Conservation (phyloP, 148 eudicot species). For the Rhododendron ovatum region DNA sequence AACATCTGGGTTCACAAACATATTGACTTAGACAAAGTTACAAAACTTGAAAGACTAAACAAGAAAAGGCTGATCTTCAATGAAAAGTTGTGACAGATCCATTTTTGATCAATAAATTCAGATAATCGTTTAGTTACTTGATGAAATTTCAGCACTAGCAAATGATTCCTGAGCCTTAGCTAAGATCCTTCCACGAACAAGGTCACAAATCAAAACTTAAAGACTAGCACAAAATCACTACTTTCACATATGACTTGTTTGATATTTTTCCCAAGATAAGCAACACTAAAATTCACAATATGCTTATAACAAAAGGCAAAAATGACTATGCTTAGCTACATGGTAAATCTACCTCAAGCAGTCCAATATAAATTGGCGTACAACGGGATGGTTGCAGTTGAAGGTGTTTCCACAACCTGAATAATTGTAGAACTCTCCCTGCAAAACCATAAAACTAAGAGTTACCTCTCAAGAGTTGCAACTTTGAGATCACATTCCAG, state of each 20-base stretch:
- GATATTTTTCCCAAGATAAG: slow-evolving; percentile 5
- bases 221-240: not conserved
- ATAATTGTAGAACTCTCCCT: slow-evolving; percentile 96
- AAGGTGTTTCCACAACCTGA: slow-evolving; percentile 99
- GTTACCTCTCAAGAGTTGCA: not conserved
- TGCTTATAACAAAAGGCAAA: not conserved
- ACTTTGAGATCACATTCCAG: no score
- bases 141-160: not conserved
- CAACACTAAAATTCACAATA: not conserved
- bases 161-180: not conserved
- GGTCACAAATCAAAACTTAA: not conserved
- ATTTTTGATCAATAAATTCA: not conserved
- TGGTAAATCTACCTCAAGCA: slow-evolving; percentile 63
- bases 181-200: not conserved
- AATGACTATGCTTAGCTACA: not conserved
- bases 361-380: slow-evolving; percentile 90
- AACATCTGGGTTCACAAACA: not conserved
- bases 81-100: not conserved
- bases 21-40: not conserved
- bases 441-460: slow-evolving; percentile 18
- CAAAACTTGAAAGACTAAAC: not conserved
- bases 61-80: not conserved
- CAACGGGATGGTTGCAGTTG: slow-evolving; percentile 97
- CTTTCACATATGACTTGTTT: not conserved
- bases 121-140: not conserved